Base-by-base conservation (phyloP, 1,284 basidiomycete species). In the Mycosarcoma mackinlayi region DNA sequence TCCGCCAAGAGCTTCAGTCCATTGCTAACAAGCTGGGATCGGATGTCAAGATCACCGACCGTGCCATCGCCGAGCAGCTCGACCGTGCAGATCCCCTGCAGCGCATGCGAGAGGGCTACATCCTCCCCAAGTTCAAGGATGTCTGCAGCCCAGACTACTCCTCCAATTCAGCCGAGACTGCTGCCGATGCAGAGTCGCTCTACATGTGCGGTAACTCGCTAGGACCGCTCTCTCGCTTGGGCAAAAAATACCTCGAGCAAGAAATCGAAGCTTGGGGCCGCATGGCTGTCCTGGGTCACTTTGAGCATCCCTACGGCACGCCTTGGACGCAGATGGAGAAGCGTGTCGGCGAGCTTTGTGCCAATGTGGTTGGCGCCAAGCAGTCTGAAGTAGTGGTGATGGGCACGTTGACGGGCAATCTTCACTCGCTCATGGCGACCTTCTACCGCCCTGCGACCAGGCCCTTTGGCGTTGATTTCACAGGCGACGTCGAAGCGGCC, bases 121-220 rank as follows among this genome's bases (percentile, higher is more conserved):
- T 67, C 33, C 54, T 76, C 9, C 75, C 75, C 37, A 74, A 63
- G 4, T 59, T 75, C 53, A 59, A 50, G 27, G 72, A 72, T 50
- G 69, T 75, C 23, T 66, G 67, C 60, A 49, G 55, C 41, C 33
- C 56, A 6, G 56, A 54, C 46, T 66, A 67, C 24, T 10, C 21
- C 1, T 47, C 51, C 21, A 45, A 30, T 16, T 55, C 57, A 6
- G 46, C 66, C 13, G 72, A 70, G 27, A 70, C 62, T 0, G 45
- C 59, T 1, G 56, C 67, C 11, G 55, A 61, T 33, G 71, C 58
- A 30, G 45, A 62, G 24, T 60, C 88, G 81, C 88, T 90, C 37
- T 99, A 98, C 84, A 89, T 99, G 48, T 96, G 93, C 83, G 96
- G 95, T 41, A 98, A 99, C 85, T 97, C 94, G 39, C 88, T 98